Evolutionary conservation across 257 asterid genomes (phyloP).

Genomic region (Capsicum rhomboideum): DNA sequence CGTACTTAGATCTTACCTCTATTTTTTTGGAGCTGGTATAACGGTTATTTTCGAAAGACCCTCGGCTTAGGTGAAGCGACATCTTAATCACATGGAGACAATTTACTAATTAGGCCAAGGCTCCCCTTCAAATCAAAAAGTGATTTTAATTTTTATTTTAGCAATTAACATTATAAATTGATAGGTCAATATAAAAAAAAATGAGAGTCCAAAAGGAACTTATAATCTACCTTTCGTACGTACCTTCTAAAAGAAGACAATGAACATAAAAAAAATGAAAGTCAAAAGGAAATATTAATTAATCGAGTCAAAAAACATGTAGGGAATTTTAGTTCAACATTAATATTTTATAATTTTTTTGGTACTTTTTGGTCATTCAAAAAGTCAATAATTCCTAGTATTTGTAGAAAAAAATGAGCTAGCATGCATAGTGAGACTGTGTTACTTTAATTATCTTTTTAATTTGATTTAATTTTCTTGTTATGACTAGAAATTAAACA

Average conservation of each 20-base stretch:
- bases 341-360: neutral
- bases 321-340: neutral
- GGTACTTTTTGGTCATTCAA: neutral
- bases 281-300: neutral
- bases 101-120: too few species aligned
- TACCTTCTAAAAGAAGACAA: neutral
- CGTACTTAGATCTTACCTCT: too few species aligned
- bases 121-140: too few species aligned
- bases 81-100: too few species aligned
- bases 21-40: too few species aligned
- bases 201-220: neutral
- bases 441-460: neutral
- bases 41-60: too few species aligned
- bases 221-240: neutral
- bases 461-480: neutral
- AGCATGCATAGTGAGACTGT: neutral
- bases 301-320: neutral
- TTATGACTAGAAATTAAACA: neutral
- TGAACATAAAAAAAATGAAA: neutral
- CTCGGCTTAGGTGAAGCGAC: too few species aligned
- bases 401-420: neutral
- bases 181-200: neutral
- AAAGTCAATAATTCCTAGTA: neutral
- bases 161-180: neutral
- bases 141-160: too few species aligned